Percentiles rank a stretch among this genome's conserved stretches.
Evolutionary conservation across 495 filamentous ascomycete genomes (phyloP).

Genomic region (Hypoxylon fuscum): DNA sequence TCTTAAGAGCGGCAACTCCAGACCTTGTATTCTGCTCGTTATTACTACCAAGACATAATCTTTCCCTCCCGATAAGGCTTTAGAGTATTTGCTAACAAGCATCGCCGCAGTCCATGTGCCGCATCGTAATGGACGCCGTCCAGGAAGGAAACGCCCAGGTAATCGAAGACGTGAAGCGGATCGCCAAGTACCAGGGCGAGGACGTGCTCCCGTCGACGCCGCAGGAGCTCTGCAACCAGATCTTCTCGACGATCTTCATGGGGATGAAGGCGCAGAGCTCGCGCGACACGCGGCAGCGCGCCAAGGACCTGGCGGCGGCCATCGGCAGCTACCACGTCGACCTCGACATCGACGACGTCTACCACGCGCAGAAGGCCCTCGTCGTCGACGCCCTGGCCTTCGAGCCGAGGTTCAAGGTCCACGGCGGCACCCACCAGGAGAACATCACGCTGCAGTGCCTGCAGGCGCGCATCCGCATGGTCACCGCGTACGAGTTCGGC

Average conservation of each 20-base stretch:
- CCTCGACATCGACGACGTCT: slow-evolving; percentile 77
- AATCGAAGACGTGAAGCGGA: slow-evolving; percentile 70
- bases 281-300: slow-evolving; percentile 75
- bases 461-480: slow-evolving; percentile 84
- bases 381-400: slow-evolving; percentile 47
- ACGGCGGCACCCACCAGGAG: slow-evolving; percentile 68
- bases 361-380: slow-evolving; percentile 49
- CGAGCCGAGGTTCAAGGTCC: slow-evolving; percentile 68
- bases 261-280: slow-evolving; percentile 77
- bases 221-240: slow-evolving; percentile 67
- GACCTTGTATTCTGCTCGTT: background rate
- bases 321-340: slow-evolving; percentile 82
- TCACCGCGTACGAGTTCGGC: slow-evolving; percentile 78
- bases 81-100: background rate
- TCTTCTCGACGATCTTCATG: slow-evolving; percentile 85
- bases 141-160: slow-evolving; percentile 68
- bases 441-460: slow-evolving; percentile 81
- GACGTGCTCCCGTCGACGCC: slow-evolving; percentile 64
- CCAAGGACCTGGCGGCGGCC: slow-evolving; percentile 69
- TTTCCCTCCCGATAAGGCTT: too few relatives aligned
- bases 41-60: too few relatives aligned
- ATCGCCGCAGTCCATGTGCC: slow-evolving; percentile 74
- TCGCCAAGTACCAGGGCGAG: slow-evolving; percentile 64
- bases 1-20: background rate
- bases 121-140: slow-evolving; percentile 74